Evolutionary conservation across 768 basidiomycete genomes (phyloP), one percentile per base, ranked within the genome.

Genomic region (Russula ochroleuca): DNA sequence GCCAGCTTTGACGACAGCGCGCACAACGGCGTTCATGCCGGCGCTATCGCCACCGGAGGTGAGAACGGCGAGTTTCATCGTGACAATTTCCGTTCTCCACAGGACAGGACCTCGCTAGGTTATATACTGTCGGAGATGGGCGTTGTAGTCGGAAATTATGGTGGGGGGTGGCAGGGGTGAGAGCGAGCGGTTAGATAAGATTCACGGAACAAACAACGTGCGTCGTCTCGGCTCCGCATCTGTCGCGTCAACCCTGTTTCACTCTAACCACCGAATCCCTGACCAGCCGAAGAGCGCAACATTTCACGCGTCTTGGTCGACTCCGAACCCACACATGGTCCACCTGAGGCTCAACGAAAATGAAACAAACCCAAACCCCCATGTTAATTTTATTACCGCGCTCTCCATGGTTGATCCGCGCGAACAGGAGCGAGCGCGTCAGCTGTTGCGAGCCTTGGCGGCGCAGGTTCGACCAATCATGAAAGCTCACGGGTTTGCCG

Each of bases 1-100:
- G 38, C 88, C 94, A 68, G 86, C 86, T 76, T 94, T 94, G 67
- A 98, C 96, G 51, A 94, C 88, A 0, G 94, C 83, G 69, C 97
- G 90, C 57, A 99, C 96, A 60, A 86, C 92, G 37, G 94, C 93
- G 73, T 96, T 95, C 92, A 94, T 93, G 71, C 97, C 97, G 57
- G 97, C 95, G 76, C 91, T 93, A 80, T 99, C 97, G 72, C 97
- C 96, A 51, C 96, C 97, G 2, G 89, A 92, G 1, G 97, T 99
- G 67, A 98, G 84, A 55, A 96, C 88, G 0, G 95, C 96, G 72
- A 97, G 83, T 79, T 93, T 94, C 86, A 94, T 92, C 54, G 58
- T 70, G 56, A 15, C 33, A 43, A 5, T 38, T 60, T 8, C 8
- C 9, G 33, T 15, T 19, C 38, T 33, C n/a, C 19, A 17, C 60